Conservation (phyloP, 108 stramenopile species). For the Pseudonitzschia multiseries region DNA sequence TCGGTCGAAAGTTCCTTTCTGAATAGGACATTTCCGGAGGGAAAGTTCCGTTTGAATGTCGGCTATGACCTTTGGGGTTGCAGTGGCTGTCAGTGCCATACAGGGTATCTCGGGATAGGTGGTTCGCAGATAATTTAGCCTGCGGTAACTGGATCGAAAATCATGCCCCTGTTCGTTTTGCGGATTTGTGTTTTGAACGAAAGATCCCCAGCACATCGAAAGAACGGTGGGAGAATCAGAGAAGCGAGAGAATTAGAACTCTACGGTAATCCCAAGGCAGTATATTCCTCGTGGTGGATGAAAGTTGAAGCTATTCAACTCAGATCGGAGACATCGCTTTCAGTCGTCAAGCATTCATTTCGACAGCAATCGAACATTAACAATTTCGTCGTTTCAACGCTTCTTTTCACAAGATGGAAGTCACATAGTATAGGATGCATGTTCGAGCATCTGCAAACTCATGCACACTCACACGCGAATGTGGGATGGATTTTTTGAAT, state of each 20-base stretch:
- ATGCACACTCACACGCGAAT: too few relatives aligned
- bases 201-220: neutral
- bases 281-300: neutral
- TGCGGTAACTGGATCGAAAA: constrained; percentile 77
- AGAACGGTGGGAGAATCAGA: neutral
- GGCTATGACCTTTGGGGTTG: constrained; percentile 78
- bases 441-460: too few relatives aligned
- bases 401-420: too few relatives aligned
- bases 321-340: too few relatives aligned
- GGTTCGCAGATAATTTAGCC: constrained; percentile 66
- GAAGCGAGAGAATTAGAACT: neutral
- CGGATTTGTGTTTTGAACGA: neutral
- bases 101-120: constrained; percentile 83
- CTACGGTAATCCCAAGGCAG: neutral
- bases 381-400: neutral
- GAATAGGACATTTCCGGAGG: constrained; percentile 43
- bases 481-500: too few relatives aligned
- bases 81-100: constrained; percentile 93
- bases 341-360: neutral
- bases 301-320: neutral
- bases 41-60: constrained; percentile 74
- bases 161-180: constrained; percentile 88
- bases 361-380: constrained; percentile 2
- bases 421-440: too few relatives aligned
- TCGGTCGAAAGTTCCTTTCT: constrained; percentile 88